phyloP scores from a whole-genome alignment of 1,139 yeast species.

The Magnusiomyces suaveolens region DNA sequence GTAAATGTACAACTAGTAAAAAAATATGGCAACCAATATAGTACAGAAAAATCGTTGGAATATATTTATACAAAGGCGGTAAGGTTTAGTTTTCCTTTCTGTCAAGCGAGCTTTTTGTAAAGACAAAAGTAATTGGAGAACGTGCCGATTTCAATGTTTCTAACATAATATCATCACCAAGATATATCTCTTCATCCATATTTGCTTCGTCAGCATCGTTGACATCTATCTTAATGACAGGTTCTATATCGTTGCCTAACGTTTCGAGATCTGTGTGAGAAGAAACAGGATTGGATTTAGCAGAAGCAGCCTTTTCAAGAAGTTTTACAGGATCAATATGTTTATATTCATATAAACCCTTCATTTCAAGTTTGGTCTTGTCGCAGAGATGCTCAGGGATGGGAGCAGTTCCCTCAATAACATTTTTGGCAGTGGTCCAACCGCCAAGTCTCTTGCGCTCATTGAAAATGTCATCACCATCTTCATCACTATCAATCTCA shows the following conservation, averaged over 20 bases:
- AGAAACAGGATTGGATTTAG: no score
- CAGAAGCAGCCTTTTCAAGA: neutral
- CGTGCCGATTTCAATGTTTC: neutral
- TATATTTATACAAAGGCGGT: no score
- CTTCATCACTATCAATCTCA: neutral
- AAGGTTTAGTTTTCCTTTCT: no score
- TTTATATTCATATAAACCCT: constrained; percentile 46
- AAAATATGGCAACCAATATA: no score
- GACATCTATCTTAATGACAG: neutral
- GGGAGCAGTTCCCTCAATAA: constrained; percentile 24
- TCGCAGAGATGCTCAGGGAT: constrained; percentile 19
- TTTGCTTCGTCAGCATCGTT: constrained; percentile 1
- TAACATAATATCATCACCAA: constrained; percentile 1
- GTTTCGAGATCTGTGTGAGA: no score
- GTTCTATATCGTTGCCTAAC: no score
- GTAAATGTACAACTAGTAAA: no score
- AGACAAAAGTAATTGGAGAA: neutral
- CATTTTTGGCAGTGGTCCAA: constrained; percentile 42
- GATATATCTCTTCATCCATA: neutral
- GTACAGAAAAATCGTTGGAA: no score
- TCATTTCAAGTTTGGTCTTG: constrained; percentile 34
- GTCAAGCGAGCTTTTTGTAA: neutral
- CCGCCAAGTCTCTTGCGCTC: constrained; percentile 23
- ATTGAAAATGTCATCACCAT: neutral
- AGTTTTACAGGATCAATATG: constrained; percentile 39